phyloP scores from a whole-genome alignment of 2,329 filamentous ascomycete genomes.

The Fusarium hostae region DNA sequence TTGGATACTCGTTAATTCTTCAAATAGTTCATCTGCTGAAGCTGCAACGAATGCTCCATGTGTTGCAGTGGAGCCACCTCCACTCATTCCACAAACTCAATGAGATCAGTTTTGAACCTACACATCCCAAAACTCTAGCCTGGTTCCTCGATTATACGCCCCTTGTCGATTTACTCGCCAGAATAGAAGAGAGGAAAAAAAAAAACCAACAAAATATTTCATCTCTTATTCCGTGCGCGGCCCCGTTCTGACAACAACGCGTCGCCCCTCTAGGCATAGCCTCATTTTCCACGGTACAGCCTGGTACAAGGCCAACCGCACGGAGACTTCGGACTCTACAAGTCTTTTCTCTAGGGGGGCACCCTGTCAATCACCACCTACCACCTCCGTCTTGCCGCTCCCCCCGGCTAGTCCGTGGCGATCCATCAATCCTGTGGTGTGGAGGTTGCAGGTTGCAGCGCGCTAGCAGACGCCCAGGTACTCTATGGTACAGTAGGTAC shows the following conservation, averaged over 20 bases:
- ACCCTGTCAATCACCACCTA: constrained; percentile 36
- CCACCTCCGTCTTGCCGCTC: constrained; percentile 27
- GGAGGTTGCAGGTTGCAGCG: constrained; percentile 39
- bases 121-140: not conserved
- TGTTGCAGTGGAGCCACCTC: constrained; percentile 20
- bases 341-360: constrained; percentile 23
- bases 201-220: constrained; percentile 15
- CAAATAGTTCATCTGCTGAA: constrained; percentile 7
- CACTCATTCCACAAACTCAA: constrained; percentile 3
- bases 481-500: constrained; percentile 25
- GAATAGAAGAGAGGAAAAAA: not conserved
- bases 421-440: constrained; percentile 39
- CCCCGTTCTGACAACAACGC: constrained; percentile 29
- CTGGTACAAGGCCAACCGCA: constrained; percentile 13
- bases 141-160: not conserved
- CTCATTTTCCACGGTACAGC: constrained; percentile 26
- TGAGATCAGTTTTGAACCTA: not conserved
- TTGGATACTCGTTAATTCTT: constrained; percentile 12
- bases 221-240: constrained; percentile 16
- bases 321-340: constrained; percentile 32
- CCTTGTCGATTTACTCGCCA: not conserved
- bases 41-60: not conserved
- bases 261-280: constrained; percentile 28
- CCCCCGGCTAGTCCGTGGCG: constrained; percentile 42
- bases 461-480: constrained; percentile 37